Evolutionary conservation across 345 rosid genomes (phyloP).

Genomic region (Schrenkiella parvula): DNA sequence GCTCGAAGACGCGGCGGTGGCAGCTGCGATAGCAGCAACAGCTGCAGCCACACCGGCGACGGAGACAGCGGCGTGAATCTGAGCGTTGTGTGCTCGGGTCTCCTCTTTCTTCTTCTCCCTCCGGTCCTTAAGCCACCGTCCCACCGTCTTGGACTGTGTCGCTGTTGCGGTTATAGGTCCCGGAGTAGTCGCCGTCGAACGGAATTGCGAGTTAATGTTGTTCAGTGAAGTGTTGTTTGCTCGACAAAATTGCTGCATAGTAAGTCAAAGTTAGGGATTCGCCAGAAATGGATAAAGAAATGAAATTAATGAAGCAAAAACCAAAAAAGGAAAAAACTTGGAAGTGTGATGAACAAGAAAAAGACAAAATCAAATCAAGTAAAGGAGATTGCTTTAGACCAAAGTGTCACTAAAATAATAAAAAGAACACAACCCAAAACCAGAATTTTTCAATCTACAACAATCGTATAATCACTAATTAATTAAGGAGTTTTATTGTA

Average conservation of each 20-base stretch:
- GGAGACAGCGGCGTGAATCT: slow-evolving; percentile 78
- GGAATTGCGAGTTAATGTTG: slow-evolving; percentile 35
- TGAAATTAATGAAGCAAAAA: neutral
- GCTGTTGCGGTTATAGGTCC: slow-evolving; percentile 32
- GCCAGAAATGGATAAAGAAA: slow-evolving; percentile 8
- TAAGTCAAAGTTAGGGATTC: neutral
- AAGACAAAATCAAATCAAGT: slow-evolving; percentile 31
- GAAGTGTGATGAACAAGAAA: slow-evolving; percentile 32
- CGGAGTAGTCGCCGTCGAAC: slow-evolving; percentile 32
- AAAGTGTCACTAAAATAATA: slow-evolving; percentile 18
- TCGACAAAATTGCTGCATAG: slow-evolving; percentile 60
- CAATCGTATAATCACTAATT: neutral
- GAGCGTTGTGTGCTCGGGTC: slow-evolving; percentile 72
- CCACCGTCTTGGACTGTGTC: slow-evolving; percentile 70
- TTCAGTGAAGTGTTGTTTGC: slow-evolving; percentile 41
- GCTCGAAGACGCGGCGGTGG: slow-evolving; percentile 65
- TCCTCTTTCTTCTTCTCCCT: slow-evolving; percentile 91
- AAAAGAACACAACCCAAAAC: neutral
- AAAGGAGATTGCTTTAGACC: slow-evolving; percentile 28
- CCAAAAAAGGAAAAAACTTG: neutral
- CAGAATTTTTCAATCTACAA: neutral
- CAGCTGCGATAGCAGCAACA: slow-evolving; percentile 79
- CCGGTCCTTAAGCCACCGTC: slow-evolving; percentile 80
- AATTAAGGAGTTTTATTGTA: neutral
- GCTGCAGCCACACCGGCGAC: slow-evolving; percentile 90